Evolutionary conservation across 1,284 basidiomycete genomes (phyloP), one percentile per base, ranked within the genome.

Genomic region (Apiotrichum sp.): DNA sequence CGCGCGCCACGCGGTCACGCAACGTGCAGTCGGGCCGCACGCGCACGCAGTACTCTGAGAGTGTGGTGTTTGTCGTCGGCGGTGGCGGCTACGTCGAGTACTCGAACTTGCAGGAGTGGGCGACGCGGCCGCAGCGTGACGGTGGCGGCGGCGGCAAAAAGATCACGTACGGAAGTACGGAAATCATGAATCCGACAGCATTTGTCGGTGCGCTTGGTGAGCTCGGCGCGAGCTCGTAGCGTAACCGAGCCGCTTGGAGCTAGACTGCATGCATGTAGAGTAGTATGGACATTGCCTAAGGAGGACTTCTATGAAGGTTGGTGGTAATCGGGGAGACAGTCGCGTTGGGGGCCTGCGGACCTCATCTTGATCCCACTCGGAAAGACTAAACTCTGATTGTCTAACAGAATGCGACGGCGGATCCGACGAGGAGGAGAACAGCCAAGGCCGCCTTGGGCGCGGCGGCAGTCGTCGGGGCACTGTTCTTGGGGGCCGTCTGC

Each of bases 41-140:
- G 0, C 64, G 79, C 22, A 76, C 78, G 49, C 80, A 84, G n/a
- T 96, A 93, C 74, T 79, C 81, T 14, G 93, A 98, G 63, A 86
- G 88, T 14, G 84, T 93, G 64, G 88, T 98, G 2, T 99, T 99
- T 67, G 81, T 98, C 13, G 93, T 98, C 1, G 96, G 96, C 4
- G 96, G 96, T 4, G 96, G 93, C 1, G 88, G 92, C 22, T 96
- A 98, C 69, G 92, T 98, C 52, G 96, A 99, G 77, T 97, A 95
- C 68, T 90, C 92, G 6, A 98, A 98, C 73, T 76, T 99, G 63
- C 85, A 88, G 70, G 93, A 97, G 73, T 95, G 91, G 88, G 89
- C 87, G 6, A 78, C 73, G 46, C 84, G 84, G 73, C 84, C 83
- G 9, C 66, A 62, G 59, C 59, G 63, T 56, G 70, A 62, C 53